Evolutionary conservation across 106 monocot genomes (phyloP), one percentile per base, ranked within the genome.

Genomic region (Apostasia shenzhenica): DNA sequence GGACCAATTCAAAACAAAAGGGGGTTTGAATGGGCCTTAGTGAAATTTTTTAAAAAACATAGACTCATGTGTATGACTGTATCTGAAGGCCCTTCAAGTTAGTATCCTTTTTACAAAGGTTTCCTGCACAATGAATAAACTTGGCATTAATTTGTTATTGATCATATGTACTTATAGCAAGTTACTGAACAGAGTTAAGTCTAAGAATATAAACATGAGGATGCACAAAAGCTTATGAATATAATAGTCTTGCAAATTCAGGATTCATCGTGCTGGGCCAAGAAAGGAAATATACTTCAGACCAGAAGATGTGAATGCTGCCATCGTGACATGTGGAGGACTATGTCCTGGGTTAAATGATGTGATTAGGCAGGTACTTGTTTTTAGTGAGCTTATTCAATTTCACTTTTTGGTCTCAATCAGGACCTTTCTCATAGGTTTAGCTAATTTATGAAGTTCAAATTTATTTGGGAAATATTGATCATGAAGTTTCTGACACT

Each of bases 241-340:
- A 41, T 8, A 8, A 41, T 8, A 8, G 5, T 63, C 3, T 72
- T 59, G 10, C 48, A 44, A 37, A 62, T 63, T 48, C 57, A 77
- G 77, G 77, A 63, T 77, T 6, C 77, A 77, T 70, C 77, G 77
- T n/a, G 77, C 77, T 12, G 77, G 77, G 10, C 77, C 77, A 64
- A 70, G 77, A 70, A 60, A 77, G 55, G 40, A 63, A 48, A 77
- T 77, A 55, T 77, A 63, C 68, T 77, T 70, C 56, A 70, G 40
- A 49, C 77, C 77, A 38, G 70, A 40, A 42, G 77, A 77, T 55
- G 77, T 77, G 55, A 77, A 77, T 39, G 77, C 77, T 9, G 77
- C 77, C 39, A 77, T 77, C 10, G 70, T 77, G 14, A 77, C 77
- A 64, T 77, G 77, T 65, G 77, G 77, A 54, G 77, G 77, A 2